A percentile compares a stretch with the other conserved stretches of the same genome.
phyloP scores from a whole-genome alignment of 352 stramenopile species.

The Peronosclerospora sorghi region DNA sequence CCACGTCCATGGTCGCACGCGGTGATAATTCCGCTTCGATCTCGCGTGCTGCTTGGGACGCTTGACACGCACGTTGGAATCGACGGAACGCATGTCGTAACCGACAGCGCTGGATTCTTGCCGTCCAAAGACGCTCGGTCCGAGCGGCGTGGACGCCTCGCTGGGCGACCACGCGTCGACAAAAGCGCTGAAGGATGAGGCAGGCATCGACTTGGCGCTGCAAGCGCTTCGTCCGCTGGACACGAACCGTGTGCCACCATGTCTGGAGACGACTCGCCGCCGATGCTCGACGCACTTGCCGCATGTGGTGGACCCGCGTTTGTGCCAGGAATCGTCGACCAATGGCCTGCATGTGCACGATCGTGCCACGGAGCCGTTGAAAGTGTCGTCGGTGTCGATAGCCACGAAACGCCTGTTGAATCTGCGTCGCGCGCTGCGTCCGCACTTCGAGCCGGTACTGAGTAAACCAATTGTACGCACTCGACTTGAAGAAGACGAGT shows the following conservation, averaged over 20 bases:
- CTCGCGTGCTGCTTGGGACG: slow-evolving; percentile 10
- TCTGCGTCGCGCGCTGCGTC: slow-evolving; percentile 19
- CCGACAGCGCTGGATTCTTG: slow-evolving; percentile 23
- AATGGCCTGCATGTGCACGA: slow-evolving; percentile 30
- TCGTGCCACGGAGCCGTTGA: slow-evolving; percentile 23
- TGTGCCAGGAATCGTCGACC: slow-evolving; percentile 32
- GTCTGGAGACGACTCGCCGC: slow-evolving; percentile 25
- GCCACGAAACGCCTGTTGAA: slow-evolving; percentile 39
- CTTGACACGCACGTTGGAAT: slow-evolving; percentile 19
- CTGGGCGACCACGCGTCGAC: no score
- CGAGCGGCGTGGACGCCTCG: no score
- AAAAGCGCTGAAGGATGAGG: slow-evolving; percentile 9
- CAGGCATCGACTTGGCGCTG: slow-evolving; percentile 15
- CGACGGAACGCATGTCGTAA: slow-evolving; percentile 22
- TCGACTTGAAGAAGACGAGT: slow-evolving; percentile 54
- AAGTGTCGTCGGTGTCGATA: slow-evolving; percentile 30
- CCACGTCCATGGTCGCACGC: slow-evolving; percentile 14
- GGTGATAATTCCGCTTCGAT: slow-evolving; percentile 25
- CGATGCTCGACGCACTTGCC: slow-evolving; percentile 16
- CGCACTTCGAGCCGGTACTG: slow-evolving; percentile 33
- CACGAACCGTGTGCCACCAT: no score
- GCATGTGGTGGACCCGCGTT: slow-evolving; percentile 22
- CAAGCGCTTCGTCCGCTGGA: slow-evolving; percentile 14
- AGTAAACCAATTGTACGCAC: slow-evolving; percentile 41
- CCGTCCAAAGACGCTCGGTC: no score